phyloP scores from a whole-genome alignment of 2,329 filamentous ascomycete species.

The Emergomyces orientalis region DNA sequence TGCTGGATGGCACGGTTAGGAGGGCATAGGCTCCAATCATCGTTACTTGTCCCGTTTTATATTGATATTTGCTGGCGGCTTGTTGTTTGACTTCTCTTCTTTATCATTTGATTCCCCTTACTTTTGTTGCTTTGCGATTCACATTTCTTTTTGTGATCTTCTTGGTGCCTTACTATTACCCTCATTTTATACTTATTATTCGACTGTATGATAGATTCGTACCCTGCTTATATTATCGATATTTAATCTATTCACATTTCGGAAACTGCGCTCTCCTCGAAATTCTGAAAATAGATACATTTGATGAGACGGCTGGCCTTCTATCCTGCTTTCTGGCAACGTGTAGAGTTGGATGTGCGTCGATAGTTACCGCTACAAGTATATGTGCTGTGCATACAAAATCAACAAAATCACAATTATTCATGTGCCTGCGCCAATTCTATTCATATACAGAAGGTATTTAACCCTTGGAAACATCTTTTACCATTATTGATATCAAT shows the following conservation, averaged over 20 bases:
- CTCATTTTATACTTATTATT: background rate
- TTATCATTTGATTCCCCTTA: background rate
- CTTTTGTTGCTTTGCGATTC: background rate
- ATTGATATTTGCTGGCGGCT: background rate
- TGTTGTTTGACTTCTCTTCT: background rate
- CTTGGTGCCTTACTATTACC: background rate
- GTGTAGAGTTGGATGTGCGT: background rate
- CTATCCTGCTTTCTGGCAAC: background rate
- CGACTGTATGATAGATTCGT: background rate
- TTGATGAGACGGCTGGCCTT: background rate
- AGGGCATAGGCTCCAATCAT: background rate
- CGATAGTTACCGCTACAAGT: background rate
- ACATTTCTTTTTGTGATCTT: background rate
- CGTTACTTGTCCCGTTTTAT: background rate
- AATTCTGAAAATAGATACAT: background rate
- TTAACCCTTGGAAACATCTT: no score
- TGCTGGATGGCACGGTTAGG: conserved; percentile 57
- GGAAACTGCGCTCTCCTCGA: background rate
- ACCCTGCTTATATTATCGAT: background rate
- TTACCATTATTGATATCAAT: no score
- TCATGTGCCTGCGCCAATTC: no score
- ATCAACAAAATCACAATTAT: no score
- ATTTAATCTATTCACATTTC: background rate
- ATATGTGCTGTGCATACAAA: no score
- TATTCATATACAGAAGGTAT: no score